Conservation (phyloP, 2,329 filamentous ascomycete species). For the Paraconiothyrium sp. region DNA sequence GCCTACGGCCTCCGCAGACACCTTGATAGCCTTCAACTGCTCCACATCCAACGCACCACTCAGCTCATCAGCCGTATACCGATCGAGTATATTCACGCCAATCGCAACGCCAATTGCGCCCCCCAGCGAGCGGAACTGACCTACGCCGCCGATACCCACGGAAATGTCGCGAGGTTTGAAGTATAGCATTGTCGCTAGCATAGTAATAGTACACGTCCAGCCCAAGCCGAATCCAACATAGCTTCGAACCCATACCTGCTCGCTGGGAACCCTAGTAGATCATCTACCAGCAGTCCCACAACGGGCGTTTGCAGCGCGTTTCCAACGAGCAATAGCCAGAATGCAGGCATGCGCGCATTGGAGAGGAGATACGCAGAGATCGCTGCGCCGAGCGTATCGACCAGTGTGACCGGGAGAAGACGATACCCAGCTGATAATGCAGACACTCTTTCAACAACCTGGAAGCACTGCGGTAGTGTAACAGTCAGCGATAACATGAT, state of each 20-base stretch:
- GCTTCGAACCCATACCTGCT: conserved; percentile 7
- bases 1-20: conserved; percentile 1
- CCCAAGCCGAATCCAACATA: conserved; percentile 10
- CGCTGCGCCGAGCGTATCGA: conserved; percentile 8
- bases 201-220: neutral
- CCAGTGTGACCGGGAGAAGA: conserved; percentile 8
- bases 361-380: conserved; percentile 4
- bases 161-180: conserved; percentile 2
- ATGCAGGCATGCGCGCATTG: neutral
- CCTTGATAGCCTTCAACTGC: conserved; percentile 7
- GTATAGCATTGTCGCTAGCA: neutral
- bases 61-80: conserved; percentile 1
- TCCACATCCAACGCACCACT: neutral
- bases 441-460: conserved; percentile 7
- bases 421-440: conserved; percentile 9
- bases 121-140: neutral
- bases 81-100: conserved; percentile 2
- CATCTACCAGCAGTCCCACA: neutral
- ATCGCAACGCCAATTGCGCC: conserved; percentile 4
- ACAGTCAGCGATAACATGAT: conserved; percentile 15
- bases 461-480: conserved; percentile 10
- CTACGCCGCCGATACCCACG: neutral
- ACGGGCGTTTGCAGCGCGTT: neutral
- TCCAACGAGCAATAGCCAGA: conserved; percentile 9
- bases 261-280: neutral